phyloP scores from a whole-genome alignment of 768 basidiomycete species.

The Pisolithus marmoratus region DNA sequence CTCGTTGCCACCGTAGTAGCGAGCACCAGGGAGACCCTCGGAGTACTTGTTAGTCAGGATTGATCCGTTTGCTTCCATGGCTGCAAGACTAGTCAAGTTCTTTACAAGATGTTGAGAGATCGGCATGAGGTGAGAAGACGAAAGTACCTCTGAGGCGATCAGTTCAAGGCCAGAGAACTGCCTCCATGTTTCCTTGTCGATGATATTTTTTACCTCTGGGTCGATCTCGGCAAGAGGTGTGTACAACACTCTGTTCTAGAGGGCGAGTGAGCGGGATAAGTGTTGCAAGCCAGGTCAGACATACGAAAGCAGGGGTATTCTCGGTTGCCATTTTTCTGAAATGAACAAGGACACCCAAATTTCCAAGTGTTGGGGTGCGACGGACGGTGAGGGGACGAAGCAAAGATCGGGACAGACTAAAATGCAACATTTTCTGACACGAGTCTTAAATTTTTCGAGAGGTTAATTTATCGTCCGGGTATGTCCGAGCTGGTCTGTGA shows the following conservation, averaged over 20 bases:
- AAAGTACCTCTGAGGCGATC: slow-evolving; percentile 90
- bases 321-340: slow-evolving; percentile 54
- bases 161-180: slow-evolving; percentile 97
- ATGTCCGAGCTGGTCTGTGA: slow-evolving; percentile 13
- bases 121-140: background rate
- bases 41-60: slow-evolving; percentile 99
- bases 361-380: slow-evolving; percentile 19
- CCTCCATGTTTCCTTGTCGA: slow-evolving; percentile 98
- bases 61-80: slow-evolving; percentile 98
- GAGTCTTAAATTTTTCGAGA: slow-evolving; percentile 13
- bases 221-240: slow-evolving; percentile 83
- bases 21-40: slow-evolving; percentile 95
- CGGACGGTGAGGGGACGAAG: slow-evolving; percentile 20
- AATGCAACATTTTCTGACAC: slow-evolving; percentile 24
- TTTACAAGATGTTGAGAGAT: slow-evolving; percentile 24
- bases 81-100: slow-evolving; percentile 95
- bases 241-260: slow-evolving; percentile 90
- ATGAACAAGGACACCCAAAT: slow-evolving; percentile 2
- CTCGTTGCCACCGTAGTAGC: slow-evolving; percentile 98
- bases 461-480: slow-evolving; percentile 11
- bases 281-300: slow-evolving; percentile 19
- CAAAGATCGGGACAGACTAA: slow-evolving; percentile 18
- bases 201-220: slow-evolving; percentile 93
- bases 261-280: background rate
- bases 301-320: slow-evolving; percentile 56